Conservation (phyloP, 148 eudicot genomes). For the Pharnaceum exiguum region DNA sequence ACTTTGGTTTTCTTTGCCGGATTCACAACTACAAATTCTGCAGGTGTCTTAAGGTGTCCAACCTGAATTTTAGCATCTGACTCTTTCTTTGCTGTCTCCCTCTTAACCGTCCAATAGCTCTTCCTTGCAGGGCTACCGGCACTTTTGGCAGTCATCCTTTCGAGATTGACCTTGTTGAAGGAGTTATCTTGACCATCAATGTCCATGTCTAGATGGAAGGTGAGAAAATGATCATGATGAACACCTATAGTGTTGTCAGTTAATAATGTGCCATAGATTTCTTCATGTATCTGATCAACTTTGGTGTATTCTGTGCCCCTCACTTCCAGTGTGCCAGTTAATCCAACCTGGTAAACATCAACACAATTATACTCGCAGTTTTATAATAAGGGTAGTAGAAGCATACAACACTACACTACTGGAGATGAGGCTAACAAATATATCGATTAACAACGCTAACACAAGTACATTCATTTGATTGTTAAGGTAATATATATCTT, state of each 20-base stretch:
- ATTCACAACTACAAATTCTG: constrained; percentile 35
- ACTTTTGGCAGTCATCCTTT: constrained; percentile 5
- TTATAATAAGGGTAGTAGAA: too few relatives aligned
- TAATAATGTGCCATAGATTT: constrained; percentile 39
- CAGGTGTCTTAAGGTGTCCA: constrained; percentile 9
- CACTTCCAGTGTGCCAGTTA: constrained; percentile 38
- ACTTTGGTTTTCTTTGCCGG: constrained; percentile 38
- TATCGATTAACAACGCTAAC: too few relatives aligned
- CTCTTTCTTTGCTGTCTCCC: constrained; percentile 30
- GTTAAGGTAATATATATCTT: too few relatives aligned
- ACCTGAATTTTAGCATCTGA: constrained; percentile 30
- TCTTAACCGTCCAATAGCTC: constrained; percentile 42
- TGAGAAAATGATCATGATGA: constrained; percentile 49
- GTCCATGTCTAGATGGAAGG: constrained; percentile 44
- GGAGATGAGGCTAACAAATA: too few relatives aligned
- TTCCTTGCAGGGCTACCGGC: constrained; percentile 25
- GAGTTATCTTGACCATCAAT: constrained; percentile 43
- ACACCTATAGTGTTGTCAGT: constrained; percentile 42
- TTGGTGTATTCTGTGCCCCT: constrained; percentile 38
- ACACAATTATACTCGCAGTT: too few relatives aligned
- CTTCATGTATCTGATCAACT: constrained; percentile 36
- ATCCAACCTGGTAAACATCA: constrained; percentile 40
- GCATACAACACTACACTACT: too few relatives aligned
- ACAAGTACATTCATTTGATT: too few relatives aligned
- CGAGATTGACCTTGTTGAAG: constrained; percentile 27